A percentile compares a stretch with the other conserved stretches of the same genome.
Conservation (phyloP, 768 basidiomycete genomes). For the Mycena maculata region DNA sequence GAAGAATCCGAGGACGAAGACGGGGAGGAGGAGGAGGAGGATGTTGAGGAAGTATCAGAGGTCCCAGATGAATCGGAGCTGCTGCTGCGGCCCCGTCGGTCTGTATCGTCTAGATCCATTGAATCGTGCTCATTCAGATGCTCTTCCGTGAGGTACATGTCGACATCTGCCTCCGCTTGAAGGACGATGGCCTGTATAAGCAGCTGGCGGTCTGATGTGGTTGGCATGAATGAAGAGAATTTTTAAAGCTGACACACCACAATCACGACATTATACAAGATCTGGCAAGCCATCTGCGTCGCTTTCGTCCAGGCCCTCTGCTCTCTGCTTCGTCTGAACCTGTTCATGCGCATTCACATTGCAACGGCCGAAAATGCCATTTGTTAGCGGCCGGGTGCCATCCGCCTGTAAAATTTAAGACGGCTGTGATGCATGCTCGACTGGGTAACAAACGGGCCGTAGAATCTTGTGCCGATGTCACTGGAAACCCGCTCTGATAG, state of each 20-base stretch:
- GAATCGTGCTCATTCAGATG: neutral
- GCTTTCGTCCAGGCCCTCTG: neutral
- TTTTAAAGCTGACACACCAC: neutral
- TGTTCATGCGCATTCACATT: neutral
- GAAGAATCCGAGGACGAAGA: slow-evolving; percentile 7
- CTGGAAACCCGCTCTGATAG: neutral
- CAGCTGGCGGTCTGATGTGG: slow-evolving; percentile 3
- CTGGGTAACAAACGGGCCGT: too few relatives aligned
- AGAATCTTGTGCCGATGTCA: too few relatives aligned
- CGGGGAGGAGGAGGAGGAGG: neutral
- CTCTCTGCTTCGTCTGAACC: neutral
- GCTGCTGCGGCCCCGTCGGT: neutral
- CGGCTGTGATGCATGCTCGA: too few relatives aligned
- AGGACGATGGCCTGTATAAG: neutral
- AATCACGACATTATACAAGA: neutral
- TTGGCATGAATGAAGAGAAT: neutral
- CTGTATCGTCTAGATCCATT: neutral
- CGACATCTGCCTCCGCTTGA: slow-evolving; percentile 4
- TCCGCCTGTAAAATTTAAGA: neutral
- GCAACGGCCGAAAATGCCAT: too few relatives aligned
- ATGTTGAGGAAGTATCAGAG: neutral
- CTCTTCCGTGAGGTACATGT: neutral
- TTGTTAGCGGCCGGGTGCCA: neutral
- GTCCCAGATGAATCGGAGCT: neutral
- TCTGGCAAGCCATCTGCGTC: neutral